phyloP scores from a whole-genome alignment of 2,329 filamentous ascomycete species.

The Diplocarpon rosae region DNA sequence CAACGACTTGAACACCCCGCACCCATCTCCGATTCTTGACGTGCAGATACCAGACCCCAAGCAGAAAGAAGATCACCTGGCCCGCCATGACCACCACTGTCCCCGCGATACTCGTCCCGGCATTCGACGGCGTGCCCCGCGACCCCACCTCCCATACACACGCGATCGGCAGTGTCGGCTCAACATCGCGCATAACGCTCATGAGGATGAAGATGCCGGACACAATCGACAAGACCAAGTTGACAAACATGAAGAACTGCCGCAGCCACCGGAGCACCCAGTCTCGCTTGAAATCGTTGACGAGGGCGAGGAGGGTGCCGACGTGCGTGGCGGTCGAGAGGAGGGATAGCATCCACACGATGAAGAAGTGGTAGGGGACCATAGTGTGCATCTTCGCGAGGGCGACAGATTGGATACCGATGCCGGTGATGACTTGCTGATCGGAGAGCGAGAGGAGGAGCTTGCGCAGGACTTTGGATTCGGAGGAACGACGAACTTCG shows the following conservation, averaged over 20 bases:
- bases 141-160: constrained; percentile 45
- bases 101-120: constrained; percentile 41
- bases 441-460: constrained; percentile 55
- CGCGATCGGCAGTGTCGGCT: constrained; percentile 46
- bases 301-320: constrained; percentile 51
- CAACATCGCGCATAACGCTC: constrained; percentile 73
- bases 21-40: constrained; percentile 42
- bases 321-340: constrained; percentile 57
- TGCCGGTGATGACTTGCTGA: constrained; percentile 58
- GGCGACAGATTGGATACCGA: constrained; percentile 55
- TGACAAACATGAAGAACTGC: constrained; percentile 55
- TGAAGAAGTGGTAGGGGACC: constrained; percentile 59
- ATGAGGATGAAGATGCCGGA: constrained; percentile 93
- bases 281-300: constrained; percentile 54
- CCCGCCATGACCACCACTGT: constrained; percentile 51
- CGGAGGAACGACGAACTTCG: constrained; percentile 35
- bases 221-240: constrained; percentile 54
- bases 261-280: constrained; percentile 57
- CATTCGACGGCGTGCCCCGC: constrained; percentile 29
- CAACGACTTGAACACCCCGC: constrained; percentile 36
- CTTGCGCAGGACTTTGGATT: constrained; percentile 47
- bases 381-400: constrained; percentile 47
- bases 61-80: constrained; percentile 45
- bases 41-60: constrained; percentile 56
- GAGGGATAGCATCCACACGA: constrained; percentile 57